A percentile compares a stretch with the other conserved stretches of the same genome.
Conservation (phyloP, 1,284 basidiomycete genomes). For the Cutaneotrichosporon curvatum region DNA sequence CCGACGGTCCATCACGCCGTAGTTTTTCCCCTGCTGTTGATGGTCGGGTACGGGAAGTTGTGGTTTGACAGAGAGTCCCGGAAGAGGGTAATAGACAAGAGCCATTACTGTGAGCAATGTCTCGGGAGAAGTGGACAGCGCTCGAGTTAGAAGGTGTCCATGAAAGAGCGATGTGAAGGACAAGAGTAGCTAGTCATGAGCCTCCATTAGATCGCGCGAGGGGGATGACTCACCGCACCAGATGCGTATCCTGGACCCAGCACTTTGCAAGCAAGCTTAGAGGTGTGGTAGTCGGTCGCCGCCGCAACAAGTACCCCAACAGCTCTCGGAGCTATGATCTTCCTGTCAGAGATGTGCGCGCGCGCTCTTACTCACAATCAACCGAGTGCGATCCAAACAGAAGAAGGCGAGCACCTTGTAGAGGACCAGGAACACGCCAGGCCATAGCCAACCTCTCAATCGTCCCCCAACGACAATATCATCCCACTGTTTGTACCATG, state of each 20-base stretch:
- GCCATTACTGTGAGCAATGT: conserved; percentile 76
- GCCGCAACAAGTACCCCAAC: conserved; percentile 76
- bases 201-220: neutral
- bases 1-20: too few relatives aligned
- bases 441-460: conserved; percentile 24
- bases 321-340: conserved; percentile 59
- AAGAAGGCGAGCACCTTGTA: conserved; percentile 1
- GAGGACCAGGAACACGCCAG: conserved; percentile 7
- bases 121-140: conserved; percentile 89
- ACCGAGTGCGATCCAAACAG: conserved; percentile 50
- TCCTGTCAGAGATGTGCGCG: conserved; percentile 8
- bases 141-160: conserved; percentile 72
- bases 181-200: conserved; percentile 58
- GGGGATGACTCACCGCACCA: conserved; percentile 62
- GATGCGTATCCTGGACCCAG: conserved; percentile 57
- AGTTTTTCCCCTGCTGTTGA: too few relatives aligned
- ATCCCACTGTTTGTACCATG: conserved; percentile 42
- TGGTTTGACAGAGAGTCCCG: neutral
- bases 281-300: conserved; percentile 69
- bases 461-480: conserved; percentile 20
- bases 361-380: conserved; percentile 52
- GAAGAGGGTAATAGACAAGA: conserved; percentile 62
- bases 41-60: too few relatives aligned
- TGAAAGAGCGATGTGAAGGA: conserved; percentile 84
- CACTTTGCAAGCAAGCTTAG: conserved; percentile 56